Evolutionary conservation across 31 red algal genomes (phyloP), one percentile per base, ranked within the genome.

Genomic region (Odonthalia washingtoniensis): DNA sequence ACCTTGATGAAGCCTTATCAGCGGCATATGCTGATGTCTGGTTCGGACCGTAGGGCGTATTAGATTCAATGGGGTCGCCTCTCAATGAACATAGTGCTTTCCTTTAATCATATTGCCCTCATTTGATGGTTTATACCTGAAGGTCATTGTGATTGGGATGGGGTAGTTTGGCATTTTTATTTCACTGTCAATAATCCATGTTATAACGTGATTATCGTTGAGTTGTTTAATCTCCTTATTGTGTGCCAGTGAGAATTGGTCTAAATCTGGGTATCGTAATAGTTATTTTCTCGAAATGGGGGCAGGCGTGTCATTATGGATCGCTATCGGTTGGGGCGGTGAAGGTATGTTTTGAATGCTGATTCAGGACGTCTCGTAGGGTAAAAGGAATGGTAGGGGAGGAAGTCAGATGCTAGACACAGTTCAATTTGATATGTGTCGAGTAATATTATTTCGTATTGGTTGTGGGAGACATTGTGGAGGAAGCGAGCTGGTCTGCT

Each of bases 121-220:
- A 36, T 40, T 24, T 43, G 24, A 2, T 28, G 0, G 65, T 72
- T 69, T 9, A 44, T 3, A 12, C 70, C 70, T 28, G 35, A 70
- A 45, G 4, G 80, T 84, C 80, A 84, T 84, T 40, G 62, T 81
- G 2, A 81, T 42, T 27, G 53, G 53, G 33, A 81, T 65, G 3
- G 46, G 74, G 1, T 46, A 5, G 9, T 41, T 77, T 1, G 14
- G 37, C 1, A 45, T 40, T 28, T 41, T 3, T 40, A 1, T 4
- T 77, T 77, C 46, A 1, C 31, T 36, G 34, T 70, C 12, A 6
- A 6, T 36, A 18, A 77, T 36, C 49, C 49, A 77, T 77, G 40
- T 42, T 36, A 77, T 46, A 30, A 41, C 74, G 2, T 5, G 18
- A 3, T 46, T 5, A 12, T 45, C 36, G 74, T 77, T 46, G 1